phyloP scores from a whole-genome alignment of 768 basidiomycete species.

The Lactarius indigo region DNA sequence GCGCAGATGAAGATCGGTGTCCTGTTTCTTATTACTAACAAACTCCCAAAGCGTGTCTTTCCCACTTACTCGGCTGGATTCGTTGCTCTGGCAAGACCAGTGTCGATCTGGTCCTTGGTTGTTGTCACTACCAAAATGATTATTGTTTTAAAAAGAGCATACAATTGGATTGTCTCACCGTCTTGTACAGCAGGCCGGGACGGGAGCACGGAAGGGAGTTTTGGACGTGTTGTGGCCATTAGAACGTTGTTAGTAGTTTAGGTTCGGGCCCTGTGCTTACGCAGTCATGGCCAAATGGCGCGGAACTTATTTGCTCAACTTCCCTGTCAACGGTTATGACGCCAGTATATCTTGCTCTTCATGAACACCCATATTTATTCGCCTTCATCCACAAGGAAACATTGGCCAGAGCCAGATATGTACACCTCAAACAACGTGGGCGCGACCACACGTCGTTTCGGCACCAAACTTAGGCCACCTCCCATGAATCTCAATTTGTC shows the following conservation, averaged over 20 bases:
- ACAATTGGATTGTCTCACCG: constrained; percentile 1
- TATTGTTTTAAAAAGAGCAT: background rate
- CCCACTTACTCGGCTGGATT: constrained; percentile 58
- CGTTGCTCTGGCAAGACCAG: constrained; percentile 58
- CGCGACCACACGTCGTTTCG: background rate
- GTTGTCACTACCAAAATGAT: constrained; percentile 35
- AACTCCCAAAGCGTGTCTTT: background rate
- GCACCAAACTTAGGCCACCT: constrained; percentile 3
- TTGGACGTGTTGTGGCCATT: constrained; percentile 16
- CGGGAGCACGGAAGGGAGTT: constrained; percentile 27
- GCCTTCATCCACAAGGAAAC: background rate
- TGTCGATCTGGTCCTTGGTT: constrained; percentile 54
- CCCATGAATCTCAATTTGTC: background rate
- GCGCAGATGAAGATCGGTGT: constrained; percentile 82
- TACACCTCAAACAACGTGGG: constrained; percentile 11
- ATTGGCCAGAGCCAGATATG: constrained; percentile 6
- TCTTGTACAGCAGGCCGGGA: constrained; percentile 26
- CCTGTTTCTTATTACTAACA: constrained; percentile 36
- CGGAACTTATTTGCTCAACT: background rate
- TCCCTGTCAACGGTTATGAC: background rate
- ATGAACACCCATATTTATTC: constrained; percentile 1
- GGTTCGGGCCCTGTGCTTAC: background rate
- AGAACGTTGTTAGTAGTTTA: background rate
- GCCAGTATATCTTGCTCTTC: background rate
- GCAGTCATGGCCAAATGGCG: background rate